Evolutionary conservation across 345 rosid species (phyloP).

Genomic region (Corchorus capsularis): DNA sequence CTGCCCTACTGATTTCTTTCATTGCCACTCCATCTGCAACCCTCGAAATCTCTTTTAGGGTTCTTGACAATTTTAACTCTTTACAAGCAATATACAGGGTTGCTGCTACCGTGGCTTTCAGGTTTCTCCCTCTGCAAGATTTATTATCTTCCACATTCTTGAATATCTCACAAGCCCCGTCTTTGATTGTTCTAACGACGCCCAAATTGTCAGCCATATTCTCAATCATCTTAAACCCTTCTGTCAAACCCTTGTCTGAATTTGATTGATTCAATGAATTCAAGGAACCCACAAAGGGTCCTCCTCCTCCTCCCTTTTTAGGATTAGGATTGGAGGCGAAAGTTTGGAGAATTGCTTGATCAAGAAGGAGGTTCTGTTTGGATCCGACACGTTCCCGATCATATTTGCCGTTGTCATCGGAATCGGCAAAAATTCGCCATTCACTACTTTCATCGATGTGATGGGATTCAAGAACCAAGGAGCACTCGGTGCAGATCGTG

Average conservation of each 20-base stretch:
- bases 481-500: conserved; percentile 57
- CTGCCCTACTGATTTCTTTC: neutral
- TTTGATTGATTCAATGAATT: conserved; percentile 44
- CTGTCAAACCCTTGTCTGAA: conserved; percentile 38
- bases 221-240: conserved; percentile 47
- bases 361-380: conserved; percentile 44
- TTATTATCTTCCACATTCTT: conserved; percentile 62
- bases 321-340: conserved; percentile 34
- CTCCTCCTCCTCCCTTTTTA: conserved; percentile 16
- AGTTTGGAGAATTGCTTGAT: conserved; percentile 44
- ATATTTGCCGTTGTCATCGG: conserved; percentile 30
- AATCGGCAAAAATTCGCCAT: conserved; percentile 51
- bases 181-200: conserved; percentile 48
- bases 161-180: conserved; percentile 60
- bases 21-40: conserved; percentile 1
- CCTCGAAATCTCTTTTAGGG: conserved; percentile 37
- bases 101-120: conserved; percentile 50
- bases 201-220: conserved; percentile 56
- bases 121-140: conserved; percentile 48
- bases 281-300: conserved; percentile 23
- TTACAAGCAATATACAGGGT: conserved; percentile 59
- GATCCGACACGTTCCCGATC: conserved; percentile 56
- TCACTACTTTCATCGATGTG: conserved; percentile 50
- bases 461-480: conserved; percentile 47
- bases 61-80: conserved; percentile 50